Evolutionary conservation across 2,329 filamentous ascomycete species (phyloP).

Genomic region (Alternaria infectoria): DNA sequence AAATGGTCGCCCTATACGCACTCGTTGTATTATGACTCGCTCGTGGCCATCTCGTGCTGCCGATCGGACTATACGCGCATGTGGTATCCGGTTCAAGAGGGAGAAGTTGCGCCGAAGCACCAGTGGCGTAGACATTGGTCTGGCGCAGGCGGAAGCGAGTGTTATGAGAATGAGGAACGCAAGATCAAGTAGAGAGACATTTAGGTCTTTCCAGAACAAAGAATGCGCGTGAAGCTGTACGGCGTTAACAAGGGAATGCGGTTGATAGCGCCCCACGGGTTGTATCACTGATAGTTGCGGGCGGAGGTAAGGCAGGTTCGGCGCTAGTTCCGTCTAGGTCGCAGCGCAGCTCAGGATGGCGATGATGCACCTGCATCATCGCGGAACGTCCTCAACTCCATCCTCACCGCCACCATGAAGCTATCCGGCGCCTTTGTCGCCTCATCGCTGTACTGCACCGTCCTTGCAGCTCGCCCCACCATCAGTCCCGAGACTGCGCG

Average conservation of each 20-base stretch:
- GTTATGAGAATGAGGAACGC: constrained; percentile 19
- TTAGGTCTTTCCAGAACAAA: constrained; percentile 9
- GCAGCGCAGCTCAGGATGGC: constrained; percentile 12
- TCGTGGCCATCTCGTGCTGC: constrained; percentile 41
- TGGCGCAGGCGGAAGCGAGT: constrained; percentile 18
- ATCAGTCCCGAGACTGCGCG: constrained; percentile 54
- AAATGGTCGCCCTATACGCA: constrained; percentile 49
- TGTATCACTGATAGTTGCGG: background rate
- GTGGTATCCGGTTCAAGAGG: constrained; percentile 36
- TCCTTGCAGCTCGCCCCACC: constrained; percentile 39
- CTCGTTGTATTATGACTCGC: constrained; percentile 44
- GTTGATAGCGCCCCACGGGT: background rate
- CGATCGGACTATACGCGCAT: constrained; percentile 30
- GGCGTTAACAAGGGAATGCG: background rate
- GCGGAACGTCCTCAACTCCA: constrained; percentile 18
- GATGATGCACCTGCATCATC: constrained; percentile 24
- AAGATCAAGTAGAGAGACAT: constrained; percentile 24
- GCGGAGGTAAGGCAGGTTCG: constrained; percentile 20
- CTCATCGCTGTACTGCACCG: constrained; percentile 50
- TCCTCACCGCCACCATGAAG: constrained; percentile 52
- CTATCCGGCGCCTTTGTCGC: constrained; percentile 48
- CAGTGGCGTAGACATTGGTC: constrained; percentile 48
- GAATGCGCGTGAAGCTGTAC: background rate
- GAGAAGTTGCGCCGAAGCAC: constrained; percentile 47
- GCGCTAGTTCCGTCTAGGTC: constrained; percentile 11